Percentiles rank a stretch among this genome's conserved stretches.
phyloP scores from a whole-genome alignment of 2,329 filamentous ascomycete genomes.

The Balansia obtecta region DNA sequence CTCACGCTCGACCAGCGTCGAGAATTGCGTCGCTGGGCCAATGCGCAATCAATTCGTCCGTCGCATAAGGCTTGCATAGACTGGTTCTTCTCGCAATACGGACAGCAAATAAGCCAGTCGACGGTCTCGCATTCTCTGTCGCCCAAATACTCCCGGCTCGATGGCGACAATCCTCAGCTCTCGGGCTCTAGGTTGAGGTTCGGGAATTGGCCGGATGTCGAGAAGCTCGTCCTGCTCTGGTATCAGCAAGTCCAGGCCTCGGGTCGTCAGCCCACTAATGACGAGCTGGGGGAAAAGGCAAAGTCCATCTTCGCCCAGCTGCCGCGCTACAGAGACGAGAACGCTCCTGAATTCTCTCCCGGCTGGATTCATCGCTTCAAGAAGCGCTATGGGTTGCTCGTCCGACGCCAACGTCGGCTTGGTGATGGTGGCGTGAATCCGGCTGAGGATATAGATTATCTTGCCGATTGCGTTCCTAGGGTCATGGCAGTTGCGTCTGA shows the following conservation, averaged over 20 bases:
- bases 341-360: constrained; percentile 48
- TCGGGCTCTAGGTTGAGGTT: constrained; percentile 50
- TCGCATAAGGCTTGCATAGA: constrained; percentile 51
- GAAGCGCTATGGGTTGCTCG: constrained; percentile 47
- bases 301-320: constrained; percentile 46
- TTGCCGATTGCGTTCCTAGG: constrained; percentile 46
- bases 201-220: constrained; percentile 52
- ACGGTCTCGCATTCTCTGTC: constrained; percentile 51
- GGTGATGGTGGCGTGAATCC: constrained; percentile 33
- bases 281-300: constrained; percentile 50
- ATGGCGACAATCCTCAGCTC: constrained; percentile 45
- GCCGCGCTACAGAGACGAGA: constrained; percentile 47
- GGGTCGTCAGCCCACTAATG: constrained; percentile 47
- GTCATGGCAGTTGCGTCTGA: constrained; percentile 46
- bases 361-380: constrained; percentile 55
- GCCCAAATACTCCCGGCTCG: constrained; percentile 48
- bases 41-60: constrained; percentile 41
- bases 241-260: constrained; percentile 38
- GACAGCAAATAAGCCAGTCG: constrained; percentile 49
- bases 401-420: constrained; percentile 42
- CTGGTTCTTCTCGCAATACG: constrained; percentile 47
- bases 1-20: constrained; percentile 50
- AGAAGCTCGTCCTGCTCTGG: constrained; percentile 44
- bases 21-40: constrained; percentile 47
- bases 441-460: constrained; percentile 45